Evolutionary conservation across 768 basidiomycete genomes (phyloP).

Genomic region (Leucocoprinus sp.): DNA sequence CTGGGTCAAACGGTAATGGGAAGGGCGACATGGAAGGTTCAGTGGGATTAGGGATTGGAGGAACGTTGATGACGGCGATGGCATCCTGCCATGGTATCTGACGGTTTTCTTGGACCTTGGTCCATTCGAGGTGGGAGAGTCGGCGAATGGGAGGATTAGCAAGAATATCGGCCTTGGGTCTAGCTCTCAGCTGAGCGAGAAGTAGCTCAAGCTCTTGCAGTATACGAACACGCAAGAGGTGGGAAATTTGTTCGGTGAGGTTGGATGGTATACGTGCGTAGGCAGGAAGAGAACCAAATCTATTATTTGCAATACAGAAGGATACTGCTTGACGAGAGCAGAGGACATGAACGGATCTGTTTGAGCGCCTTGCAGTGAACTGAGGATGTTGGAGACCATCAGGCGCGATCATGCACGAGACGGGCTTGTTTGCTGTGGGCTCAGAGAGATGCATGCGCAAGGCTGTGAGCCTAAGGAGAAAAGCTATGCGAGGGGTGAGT

Average conservation of each 20-base stretch:
- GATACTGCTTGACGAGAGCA: constrained; percentile 50
- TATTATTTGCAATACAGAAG: constrained; percentile 27
- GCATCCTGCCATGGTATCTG: constrained; percentile 43
- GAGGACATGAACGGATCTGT: constrained; percentile 43
- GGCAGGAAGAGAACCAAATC: constrained; percentile 23
- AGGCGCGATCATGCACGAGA: constrained; percentile 23
- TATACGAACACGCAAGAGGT: constrained; percentile 63
- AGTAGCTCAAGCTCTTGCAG: constrained; percentile 69
- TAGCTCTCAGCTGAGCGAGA: constrained; percentile 30
- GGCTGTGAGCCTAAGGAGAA: constrained; percentile 19
- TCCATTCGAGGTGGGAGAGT: constrained; percentile 57
- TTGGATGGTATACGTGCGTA: constrained; percentile 31
- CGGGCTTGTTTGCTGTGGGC: neutral
- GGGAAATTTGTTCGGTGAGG: constrained; percentile 47
- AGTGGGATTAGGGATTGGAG: constrained; percentile 51
- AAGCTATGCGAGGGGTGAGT: constrained; percentile 1
- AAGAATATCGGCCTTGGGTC: constrained; percentile 13
- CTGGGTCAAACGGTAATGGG: constrained; percentile 20
- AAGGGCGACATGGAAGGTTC: constrained; percentile 28
- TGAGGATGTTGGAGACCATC: constrained; percentile 63
- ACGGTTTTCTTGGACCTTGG: constrained; percentile 35
- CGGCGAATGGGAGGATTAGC: constrained; percentile 42
- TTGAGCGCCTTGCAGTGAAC: constrained; percentile 40
- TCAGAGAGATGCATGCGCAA: constrained; percentile 47
- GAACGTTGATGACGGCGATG: constrained; percentile 60